These are phyloP conservation scores for Cynara cardunculus DNA, from an alignment of 129 eudicot species.

Conservation along the genomic window DNA sequence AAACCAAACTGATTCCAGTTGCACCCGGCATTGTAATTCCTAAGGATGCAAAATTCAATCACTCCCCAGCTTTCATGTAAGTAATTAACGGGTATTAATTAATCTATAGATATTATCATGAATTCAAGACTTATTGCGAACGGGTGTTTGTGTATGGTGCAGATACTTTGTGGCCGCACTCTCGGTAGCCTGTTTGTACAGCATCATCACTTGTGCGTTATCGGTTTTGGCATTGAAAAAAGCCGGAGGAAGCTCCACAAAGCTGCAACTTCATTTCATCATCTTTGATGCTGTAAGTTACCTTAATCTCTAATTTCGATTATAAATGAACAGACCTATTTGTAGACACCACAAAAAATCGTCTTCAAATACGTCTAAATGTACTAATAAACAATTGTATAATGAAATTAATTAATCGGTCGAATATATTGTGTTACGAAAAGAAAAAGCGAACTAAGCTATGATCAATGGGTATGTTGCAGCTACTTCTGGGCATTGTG, in stretches of 20 bases:
- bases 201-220: conserved; percentile 41
- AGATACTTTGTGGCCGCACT: conserved; percentile 73
- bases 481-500: conserved; percentile 56
- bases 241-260: conserved; percentile 31
- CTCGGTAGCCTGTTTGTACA: conserved; percentile 54
- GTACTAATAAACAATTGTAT: too few relatives aligned
- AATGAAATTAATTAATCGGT: not conserved
- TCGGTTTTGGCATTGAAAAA: conserved; percentile 37
- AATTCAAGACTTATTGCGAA: not conserved
- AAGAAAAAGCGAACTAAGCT: too few relatives aligned
- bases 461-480: conserved; percentile 8
- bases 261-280: conserved; percentile 33
- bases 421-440: not conserved
- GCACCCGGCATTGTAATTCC: conserved; percentile 26
- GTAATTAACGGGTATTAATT: conserved; percentile 4
- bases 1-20: conserved; percentile 32
- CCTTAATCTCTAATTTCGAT: not conserved
- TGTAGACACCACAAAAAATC: not conserved
- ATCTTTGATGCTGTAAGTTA: conserved; percentile 60
- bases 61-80: conserved; percentile 80
- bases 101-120: too few relatives aligned
- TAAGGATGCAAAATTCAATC: conserved; percentile 38
- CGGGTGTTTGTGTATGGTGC: conserved; percentile 7
- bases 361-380: not conserved
- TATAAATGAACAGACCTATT: not conserved